A percentile compares a stretch with the other conserved stretches of the same genome.
phyloP scores from a whole-genome alignment of 352 stramenopile genomes.

The Pythium pyrilobum region DNA sequence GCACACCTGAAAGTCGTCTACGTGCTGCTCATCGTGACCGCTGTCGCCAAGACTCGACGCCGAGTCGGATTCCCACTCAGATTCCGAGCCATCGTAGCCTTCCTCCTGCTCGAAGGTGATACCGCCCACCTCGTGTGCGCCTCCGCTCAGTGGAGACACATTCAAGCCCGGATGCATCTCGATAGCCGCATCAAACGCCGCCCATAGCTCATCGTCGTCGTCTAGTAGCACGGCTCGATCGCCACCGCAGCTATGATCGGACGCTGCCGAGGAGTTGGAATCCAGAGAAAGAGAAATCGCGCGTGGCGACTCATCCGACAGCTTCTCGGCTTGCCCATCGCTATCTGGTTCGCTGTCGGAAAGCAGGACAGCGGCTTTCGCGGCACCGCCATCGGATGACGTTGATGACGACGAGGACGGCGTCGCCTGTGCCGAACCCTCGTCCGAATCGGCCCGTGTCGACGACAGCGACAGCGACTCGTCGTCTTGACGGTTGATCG shows the following conservation, averaged over 20 bases:
- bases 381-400: not conserved
- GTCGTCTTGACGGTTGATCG: no score
- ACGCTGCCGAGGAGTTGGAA: no score
- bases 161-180: not conserved
- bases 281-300: no score
- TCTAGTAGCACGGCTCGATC: no score
- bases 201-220: constrained; percentile 5
- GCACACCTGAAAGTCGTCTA: no score
- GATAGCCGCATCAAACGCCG: constrained; percentile 5
- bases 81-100: constrained; percentile 11
- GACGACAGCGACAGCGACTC: constrained; percentile 4
- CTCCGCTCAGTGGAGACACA: no score
- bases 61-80: not conserved
- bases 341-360: not conserved
- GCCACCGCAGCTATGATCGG: no score
- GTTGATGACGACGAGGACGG: not conserved
- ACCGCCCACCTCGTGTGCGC: no score
- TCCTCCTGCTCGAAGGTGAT: not conserved
- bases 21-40: not conserved
- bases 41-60: not conserved
- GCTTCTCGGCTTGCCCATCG: no score
- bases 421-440: not conserved
- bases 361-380: not conserved
- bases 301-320: no score
- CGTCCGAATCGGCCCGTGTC: not conserved